Percentiles rank a stretch among this genome's conserved stretches.
Evolutionary conservation across 345 rosid genomes (phyloP).

Genomic region (Barbarea vulgaris): DNA sequence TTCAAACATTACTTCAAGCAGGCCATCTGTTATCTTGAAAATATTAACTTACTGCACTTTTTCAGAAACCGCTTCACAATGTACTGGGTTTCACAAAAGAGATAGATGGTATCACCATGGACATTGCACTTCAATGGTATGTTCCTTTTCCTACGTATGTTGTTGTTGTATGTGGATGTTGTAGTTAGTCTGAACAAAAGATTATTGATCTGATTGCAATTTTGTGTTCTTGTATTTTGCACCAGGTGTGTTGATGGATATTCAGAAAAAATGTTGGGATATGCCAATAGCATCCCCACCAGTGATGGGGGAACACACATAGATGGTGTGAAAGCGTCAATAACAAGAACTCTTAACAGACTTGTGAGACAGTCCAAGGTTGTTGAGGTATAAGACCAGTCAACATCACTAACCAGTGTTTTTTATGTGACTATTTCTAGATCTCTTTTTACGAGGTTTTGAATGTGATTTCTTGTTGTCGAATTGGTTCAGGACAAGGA

Average conservation of each 20-base stretch:
- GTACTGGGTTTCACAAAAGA: conserved; percentile 71
- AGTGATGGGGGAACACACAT: conserved; percentile 95
- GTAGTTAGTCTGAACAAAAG: conserved; percentile 19
- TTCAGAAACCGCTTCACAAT: conserved; percentile 80
- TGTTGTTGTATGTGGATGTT: not conserved
- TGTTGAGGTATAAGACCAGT: conserved; percentile 49
- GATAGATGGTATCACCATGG: conserved; percentile 61
- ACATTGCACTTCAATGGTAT: conserved; percentile 92
- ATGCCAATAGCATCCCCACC: conserved; percentile 86
- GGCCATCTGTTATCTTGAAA: not conserved
- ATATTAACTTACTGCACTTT: conserved; percentile 41
- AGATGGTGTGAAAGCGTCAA: conserved; percentile 87
- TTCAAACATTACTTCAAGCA: not conserved
- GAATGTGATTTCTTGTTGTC: conserved; percentile 1
- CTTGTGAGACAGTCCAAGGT: conserved; percentile 75
- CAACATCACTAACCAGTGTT: conserved; percentile 6
- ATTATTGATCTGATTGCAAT: conserved; percentile 20
- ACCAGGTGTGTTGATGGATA: conserved; percentile 91
- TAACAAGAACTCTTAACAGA: conserved; percentile 81
- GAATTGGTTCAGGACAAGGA: conserved; percentile 67
- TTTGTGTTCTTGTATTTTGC: conserved; percentile 28
- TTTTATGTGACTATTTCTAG: not conserved
- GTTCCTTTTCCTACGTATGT: not conserved
- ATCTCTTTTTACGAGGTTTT: not conserved
- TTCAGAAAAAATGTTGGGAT: conserved; percentile 84